Conservation (phyloP, 2,329 filamentous ascomycete genomes). For the Plectosphaerella sp. region DNA sequence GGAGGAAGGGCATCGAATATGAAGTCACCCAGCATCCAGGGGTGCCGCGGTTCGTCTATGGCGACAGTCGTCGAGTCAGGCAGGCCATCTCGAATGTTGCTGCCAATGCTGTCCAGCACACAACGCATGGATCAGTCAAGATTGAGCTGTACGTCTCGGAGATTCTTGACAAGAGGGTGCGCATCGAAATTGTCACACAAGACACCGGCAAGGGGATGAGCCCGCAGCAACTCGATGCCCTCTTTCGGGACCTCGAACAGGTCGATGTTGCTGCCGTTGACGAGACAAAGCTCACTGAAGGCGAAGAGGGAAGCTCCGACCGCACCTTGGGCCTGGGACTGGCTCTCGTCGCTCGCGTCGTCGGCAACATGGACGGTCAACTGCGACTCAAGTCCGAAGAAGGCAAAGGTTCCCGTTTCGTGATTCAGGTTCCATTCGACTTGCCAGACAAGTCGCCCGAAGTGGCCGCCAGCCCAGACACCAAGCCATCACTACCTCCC, state of each 20-base stretch:
- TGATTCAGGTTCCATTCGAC: slow-evolving; percentile 73
- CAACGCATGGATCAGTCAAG: slow-evolving; percentile 61
- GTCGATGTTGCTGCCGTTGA: slow-evolving; percentile 43
- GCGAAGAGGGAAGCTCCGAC: slow-evolving; percentile 19
- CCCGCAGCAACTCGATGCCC: slow-evolving; percentile 50
- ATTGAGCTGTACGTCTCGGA: slow-evolving; percentile 65
- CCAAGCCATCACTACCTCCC: slow-evolving; percentile 7
- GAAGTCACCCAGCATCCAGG: slow-evolving; percentile 63
- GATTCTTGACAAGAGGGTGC: slow-evolving; percentile 46
- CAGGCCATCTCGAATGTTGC: slow-evolving; percentile 80
- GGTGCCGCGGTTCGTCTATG: slow-evolving; percentile 66
- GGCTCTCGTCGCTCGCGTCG: slow-evolving; percentile 80
- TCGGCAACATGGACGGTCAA: slow-evolving; percentile 89
- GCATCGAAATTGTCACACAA: slow-evolving; percentile 69
- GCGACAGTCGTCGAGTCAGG: slow-evolving; percentile 75
- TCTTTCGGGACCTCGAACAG: slow-evolving; percentile 57
- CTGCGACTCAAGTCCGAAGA: slow-evolving; percentile 78
- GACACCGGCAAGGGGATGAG: slow-evolving; percentile 75
- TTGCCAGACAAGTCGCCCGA: slow-evolving; percentile 41
- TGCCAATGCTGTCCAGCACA: slow-evolving; percentile 77
- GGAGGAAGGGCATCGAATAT: slow-evolving; percentile 70
- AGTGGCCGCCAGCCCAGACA: slow-evolving; percentile 12
- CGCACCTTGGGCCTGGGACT: slow-evolving; percentile 72
- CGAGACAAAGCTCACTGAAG: slow-evolving; percentile 13
- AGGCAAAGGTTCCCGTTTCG: slow-evolving; percentile 77